Percentiles rank a stretch among this genome's conserved stretches.
Conservation (phyloP, 2,329 filamentous ascomycete species). For the Cercospora berteroae region DNA sequence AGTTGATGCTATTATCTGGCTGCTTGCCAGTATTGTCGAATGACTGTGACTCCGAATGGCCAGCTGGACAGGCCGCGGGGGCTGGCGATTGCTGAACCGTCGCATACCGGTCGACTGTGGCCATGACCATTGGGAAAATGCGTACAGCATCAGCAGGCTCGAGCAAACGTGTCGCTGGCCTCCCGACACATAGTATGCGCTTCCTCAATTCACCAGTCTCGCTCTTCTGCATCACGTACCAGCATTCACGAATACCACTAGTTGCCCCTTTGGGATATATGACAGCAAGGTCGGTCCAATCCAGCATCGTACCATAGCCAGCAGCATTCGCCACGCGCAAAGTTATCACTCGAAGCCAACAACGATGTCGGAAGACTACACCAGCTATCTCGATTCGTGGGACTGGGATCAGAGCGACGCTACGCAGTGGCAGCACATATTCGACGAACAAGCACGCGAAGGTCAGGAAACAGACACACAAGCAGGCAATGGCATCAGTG, state of each 20-base stretch:
- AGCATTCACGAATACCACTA: not conserved
- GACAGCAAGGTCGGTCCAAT: not conserved
- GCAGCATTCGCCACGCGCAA: not conserved
- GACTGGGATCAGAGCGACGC: not conserved
- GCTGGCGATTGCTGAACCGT: not conserved
- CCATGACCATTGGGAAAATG: not conserved
- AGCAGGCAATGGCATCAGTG: not conserved
- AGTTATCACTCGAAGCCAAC: not conserved
- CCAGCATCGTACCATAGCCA: not conserved
- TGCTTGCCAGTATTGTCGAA: not conserved
- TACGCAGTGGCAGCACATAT: conserved; percentile 6
- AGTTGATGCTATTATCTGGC: not conserved
- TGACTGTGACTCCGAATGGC: not conserved
- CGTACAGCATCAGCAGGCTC: not conserved
- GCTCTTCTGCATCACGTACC: not conserved
- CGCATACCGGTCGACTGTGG: not conserved
- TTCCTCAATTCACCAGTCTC: not conserved
- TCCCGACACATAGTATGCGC: not conserved
- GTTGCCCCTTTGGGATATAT: not conserved
- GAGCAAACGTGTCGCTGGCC: conserved; percentile 1
- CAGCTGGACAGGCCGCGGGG: not conserved
- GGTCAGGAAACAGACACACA: not conserved
- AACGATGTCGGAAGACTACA: not conserved
- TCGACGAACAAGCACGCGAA: conserved; percentile 2
- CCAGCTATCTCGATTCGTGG: conserved; percentile 2